Percentiles rank a stretch among this genome's conserved stretches.
These are phyloP conservation scores for Alternaria hordeiaustralica DNA, from an alignment of 2,329 filamentous ascomycete species.

Conservation along the genomic window DNA sequence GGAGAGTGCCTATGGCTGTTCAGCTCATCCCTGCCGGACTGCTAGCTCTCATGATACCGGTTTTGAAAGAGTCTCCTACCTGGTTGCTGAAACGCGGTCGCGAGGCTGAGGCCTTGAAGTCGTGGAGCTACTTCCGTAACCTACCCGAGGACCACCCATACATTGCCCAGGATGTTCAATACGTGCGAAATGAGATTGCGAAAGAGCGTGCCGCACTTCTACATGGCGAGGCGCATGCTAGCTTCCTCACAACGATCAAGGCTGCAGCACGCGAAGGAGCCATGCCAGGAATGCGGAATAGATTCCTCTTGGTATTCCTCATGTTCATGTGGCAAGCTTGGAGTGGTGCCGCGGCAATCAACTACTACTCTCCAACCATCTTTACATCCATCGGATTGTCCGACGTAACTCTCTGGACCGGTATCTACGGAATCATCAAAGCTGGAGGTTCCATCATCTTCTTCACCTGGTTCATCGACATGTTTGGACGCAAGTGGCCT, in stretches of 20 bases:
- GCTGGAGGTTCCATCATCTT: constrained; percentile 46
- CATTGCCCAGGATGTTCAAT: constrained; percentile 47
- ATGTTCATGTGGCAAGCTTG: constrained; percentile 49
- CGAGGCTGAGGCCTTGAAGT: constrained; percentile 49
- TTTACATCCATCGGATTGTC: constrained; percentile 46
- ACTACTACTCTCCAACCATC: constrained; percentile 48
- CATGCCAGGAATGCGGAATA: constrained; percentile 50
- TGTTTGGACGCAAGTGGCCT: constrained; percentile 46
- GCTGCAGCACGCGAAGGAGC: constrained; percentile 38
- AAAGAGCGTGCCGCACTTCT: constrained; percentile 39
- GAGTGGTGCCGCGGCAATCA: constrained; percentile 36
- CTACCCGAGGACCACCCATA: constrained; percentile 52
- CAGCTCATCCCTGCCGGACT: constrained; percentile 52
- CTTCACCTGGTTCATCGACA: constrained; percentile 48
- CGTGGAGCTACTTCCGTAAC: constrained; percentile 54
- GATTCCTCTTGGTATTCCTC: constrained; percentile 49
- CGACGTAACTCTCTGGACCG: constrained; percentile 47
- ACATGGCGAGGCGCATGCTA: constrained; percentile 32
- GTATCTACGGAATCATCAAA: constrained; percentile 49
- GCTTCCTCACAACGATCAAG: constrained; percentile 38
- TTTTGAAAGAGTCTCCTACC: constrained; percentile 45
- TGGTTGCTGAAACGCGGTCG: constrained; percentile 40
- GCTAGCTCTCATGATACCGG: constrained; percentile 40
- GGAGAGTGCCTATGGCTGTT: constrained; percentile 67
- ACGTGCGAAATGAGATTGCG: constrained; percentile 40